These are phyloP conservation scores for Xylaria sp. DNA, from an alignment of 2,329 filamentous ascomycete genomes.

Conservation along the genomic window DNA sequence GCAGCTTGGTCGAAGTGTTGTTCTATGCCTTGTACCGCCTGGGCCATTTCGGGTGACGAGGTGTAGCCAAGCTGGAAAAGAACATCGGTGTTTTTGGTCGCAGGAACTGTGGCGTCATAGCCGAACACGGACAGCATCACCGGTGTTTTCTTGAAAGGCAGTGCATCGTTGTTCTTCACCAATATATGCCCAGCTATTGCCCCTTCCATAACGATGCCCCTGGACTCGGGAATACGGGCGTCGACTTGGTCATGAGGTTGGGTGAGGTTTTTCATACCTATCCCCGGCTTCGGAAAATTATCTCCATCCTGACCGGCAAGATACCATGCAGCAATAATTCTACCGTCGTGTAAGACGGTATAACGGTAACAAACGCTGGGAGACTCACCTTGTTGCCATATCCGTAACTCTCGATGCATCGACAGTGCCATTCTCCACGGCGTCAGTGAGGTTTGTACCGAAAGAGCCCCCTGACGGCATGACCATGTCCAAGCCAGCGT, in stretches of 20 bases:
- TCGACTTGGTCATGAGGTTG: slow-evolving; percentile 59
- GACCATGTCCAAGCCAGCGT: slow-evolving; percentile 75
- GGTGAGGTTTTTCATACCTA: slow-evolving; percentile 71
- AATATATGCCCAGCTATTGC: slow-evolving; percentile 76
- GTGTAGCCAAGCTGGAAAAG: slow-evolving; percentile 60
- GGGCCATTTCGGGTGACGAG: slow-evolving; percentile 59
- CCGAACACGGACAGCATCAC: slow-evolving; percentile 69
- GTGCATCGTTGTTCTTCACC: slow-evolving; percentile 75
- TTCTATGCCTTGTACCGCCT: slow-evolving; percentile 57
- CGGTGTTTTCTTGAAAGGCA: slow-evolving; percentile 70
- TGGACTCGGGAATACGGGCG: slow-evolving; percentile 60
- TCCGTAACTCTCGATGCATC: slow-evolving; percentile 78
- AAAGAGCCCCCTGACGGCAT: slow-evolving; percentile 69
- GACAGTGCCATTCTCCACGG: slow-evolving; percentile 81
- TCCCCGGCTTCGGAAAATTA: slow-evolving; percentile 57
- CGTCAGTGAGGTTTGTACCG: slow-evolving; percentile 76
- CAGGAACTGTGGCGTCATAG: slow-evolving; percentile 68
- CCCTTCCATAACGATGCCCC: slow-evolving; percentile 59
- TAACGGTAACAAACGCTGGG: slow-evolving; percentile 52
- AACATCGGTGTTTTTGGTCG: slow-evolving; percentile 61
- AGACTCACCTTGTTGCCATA: slow-evolving; percentile 75
- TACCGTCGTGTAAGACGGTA: slow-evolving; percentile 58
- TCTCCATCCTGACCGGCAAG: slow-evolving; percentile 63
- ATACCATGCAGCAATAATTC: slow-evolving; percentile 72
- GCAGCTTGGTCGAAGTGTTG: slow-evolving; percentile 62